Evolutionary conservation across 495 filamentous ascomycete genomes (phyloP).

Genomic region (Xylaria cubensis): DNA sequence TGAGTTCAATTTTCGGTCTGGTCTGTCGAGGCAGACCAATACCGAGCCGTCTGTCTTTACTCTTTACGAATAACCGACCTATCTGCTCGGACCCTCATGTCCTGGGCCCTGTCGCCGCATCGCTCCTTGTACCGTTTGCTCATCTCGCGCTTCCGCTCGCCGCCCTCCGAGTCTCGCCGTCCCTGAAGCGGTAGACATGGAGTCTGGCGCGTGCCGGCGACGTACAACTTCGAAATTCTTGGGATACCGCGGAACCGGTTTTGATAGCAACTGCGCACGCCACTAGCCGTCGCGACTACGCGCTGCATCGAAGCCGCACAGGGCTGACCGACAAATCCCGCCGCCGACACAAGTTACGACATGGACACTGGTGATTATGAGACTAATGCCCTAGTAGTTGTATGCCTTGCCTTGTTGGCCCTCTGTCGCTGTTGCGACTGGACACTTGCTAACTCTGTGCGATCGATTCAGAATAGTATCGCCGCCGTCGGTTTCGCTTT

Average conservation of each 20-base stretch:
- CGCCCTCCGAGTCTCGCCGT: slow-evolving; percentile 7
- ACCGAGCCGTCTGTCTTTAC: background rate
- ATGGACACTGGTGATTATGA: slow-evolving; percentile 63
- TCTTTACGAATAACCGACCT: background rate
- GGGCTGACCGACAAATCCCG: slow-evolving; percentile 6
- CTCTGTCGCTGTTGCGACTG: background rate
- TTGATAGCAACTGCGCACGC: slow-evolving; percentile 18
- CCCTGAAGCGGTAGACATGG: slow-evolving; percentile 38
- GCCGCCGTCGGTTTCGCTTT: slow-evolving; percentile 53
- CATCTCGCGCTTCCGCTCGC: slow-evolving; percentile 10
- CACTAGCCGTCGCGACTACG: slow-evolving; percentile 24
- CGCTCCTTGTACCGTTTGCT: background rate
- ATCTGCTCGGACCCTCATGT: background rate
- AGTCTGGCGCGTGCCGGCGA: slow-evolving; percentile 43
- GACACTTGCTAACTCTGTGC: slow-evolving; percentile 32
- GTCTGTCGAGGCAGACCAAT: background rate
- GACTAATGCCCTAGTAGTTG: slow-evolving; percentile 59
- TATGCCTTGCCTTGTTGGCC: slow-evolving; percentile 39
- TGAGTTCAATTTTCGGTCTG: background rate
- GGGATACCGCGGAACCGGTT: slow-evolving; percentile 13
- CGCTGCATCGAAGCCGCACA: slow-evolving; percentile 21
- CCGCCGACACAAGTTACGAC: slow-evolving; percentile 41
- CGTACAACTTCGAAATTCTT: slow-evolving; percentile 37
- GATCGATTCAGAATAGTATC: slow-evolving; percentile 51
- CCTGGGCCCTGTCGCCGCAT: slow-evolving; percentile 9